phyloP scores from a whole-genome alignment of 176 grass and related monocot species.

The Puccinellia tenuiflora region DNA sequence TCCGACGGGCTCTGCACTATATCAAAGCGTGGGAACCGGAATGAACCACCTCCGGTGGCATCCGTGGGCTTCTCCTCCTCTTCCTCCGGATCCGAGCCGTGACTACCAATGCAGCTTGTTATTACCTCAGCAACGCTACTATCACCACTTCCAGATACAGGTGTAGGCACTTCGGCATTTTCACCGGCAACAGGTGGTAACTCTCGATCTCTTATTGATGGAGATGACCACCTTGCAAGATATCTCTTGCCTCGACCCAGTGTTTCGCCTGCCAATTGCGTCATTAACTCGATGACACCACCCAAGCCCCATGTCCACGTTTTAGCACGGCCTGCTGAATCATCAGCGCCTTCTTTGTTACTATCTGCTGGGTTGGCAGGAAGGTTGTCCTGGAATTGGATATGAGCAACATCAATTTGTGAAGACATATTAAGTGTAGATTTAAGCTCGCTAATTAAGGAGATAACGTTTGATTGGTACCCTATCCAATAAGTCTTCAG shows the following conservation, averaged over 20 bases:
- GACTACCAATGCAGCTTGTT: not conserved
- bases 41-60: not conserved
- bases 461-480: not conserved
- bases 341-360: not conserved
- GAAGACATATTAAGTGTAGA: not conserved
- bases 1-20: not conserved
- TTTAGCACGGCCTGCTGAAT: not conserved
- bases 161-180: not conserved
- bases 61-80: not conserved
- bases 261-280: not conserved
- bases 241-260: not conserved
- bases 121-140: not conserved
- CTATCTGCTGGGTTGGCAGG: not conserved
- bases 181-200: not conserved
- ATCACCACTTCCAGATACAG: not conserved
- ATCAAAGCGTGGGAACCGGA: not conserved
- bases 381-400: not conserved
- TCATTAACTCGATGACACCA: not conserved
- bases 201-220: not conserved
- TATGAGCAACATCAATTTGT: not conserved
- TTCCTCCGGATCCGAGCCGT: not conserved
- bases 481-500: not conserved
- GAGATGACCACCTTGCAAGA: not conserved
- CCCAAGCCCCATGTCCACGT: not conserved
- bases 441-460: not conserved